Percentiles rank a stretch among this genome's conserved stretches.
These are phyloP conservation scores for Cymbopogon citratus DNA, from an alignment of 176 grass and related monocot species.

Conservation along the genomic window DNA sequence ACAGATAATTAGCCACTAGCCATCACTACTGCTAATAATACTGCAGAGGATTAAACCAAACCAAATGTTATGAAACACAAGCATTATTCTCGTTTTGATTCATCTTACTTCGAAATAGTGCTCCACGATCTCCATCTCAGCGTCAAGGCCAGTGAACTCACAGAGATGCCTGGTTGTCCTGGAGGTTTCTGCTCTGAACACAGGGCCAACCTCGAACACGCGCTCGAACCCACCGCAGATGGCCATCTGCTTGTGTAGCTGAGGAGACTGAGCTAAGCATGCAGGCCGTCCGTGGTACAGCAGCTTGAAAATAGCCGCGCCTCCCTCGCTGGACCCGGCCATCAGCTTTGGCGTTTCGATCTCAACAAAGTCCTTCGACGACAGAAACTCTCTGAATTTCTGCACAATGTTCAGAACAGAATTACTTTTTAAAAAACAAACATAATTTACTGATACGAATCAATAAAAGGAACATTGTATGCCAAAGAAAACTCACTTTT, in stretches of 20 bases:
- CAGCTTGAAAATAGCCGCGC: conserved; percentile 77
- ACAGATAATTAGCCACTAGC: too few relatives aligned
- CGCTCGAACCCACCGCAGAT: conserved; percentile 74
- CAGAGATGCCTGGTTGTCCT: conserved; percentile 85
- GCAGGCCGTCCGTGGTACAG: conserved; percentile 78
- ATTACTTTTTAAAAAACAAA: too few relatives aligned
- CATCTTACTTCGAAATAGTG: conserved; percentile 81
- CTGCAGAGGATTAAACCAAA: too few relatives aligned
- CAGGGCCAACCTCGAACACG: conserved; percentile 80
- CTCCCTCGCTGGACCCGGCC: conserved; percentile 80
- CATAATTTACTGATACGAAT: too few relatives aligned
- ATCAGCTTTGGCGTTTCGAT: conserved; percentile 73
- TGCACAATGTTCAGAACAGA: background rate
- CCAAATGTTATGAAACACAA: too few relatives aligned
- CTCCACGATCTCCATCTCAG: conserved; percentile 86
- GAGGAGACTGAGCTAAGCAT: conserved; percentile 85
- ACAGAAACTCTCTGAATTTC: conserved; percentile 66
- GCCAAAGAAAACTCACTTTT: too few relatives aligned
- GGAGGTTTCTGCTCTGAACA: conserved; percentile 76
- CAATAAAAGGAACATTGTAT: too few relatives aligned
- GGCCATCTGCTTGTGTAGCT: conserved; percentile 76
- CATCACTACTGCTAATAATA: too few relatives aligned
- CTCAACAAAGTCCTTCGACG: conserved; percentile 61
- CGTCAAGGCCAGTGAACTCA: conserved; percentile 84
- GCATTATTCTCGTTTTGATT: background rate